phyloP scores from a whole-genome alignment of 2,329 filamentous ascomycete species.

The Fusarium circinatum region DNA sequence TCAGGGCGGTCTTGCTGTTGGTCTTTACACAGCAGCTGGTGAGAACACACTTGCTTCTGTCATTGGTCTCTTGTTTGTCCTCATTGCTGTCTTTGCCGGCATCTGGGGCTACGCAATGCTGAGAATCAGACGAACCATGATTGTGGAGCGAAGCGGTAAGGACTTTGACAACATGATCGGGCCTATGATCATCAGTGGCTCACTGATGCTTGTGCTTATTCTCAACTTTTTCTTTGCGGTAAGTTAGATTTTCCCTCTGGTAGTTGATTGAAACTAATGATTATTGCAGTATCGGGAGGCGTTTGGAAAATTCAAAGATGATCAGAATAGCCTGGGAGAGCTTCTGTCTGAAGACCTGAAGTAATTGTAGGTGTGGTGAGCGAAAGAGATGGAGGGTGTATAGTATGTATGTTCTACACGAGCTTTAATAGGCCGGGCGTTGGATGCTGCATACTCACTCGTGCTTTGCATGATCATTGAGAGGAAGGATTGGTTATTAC shows the following conservation, averaged over 20 bases:
- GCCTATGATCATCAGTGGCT: slow-evolving; percentile 83
- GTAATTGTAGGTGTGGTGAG: slow-evolving; percentile 13
- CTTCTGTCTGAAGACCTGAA: slow-evolving; percentile 46
- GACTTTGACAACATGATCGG: slow-evolving; percentile 93
- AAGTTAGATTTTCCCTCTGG: slow-evolving; percentile 43
- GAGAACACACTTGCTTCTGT: slow-evolving; percentile 78
- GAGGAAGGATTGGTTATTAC: not conserved
- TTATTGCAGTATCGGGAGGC: slow-evolving; percentile 47
- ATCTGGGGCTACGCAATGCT: slow-evolving; percentile 90
- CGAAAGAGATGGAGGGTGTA: slow-evolving; percentile 10
- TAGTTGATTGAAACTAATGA: slow-evolving; percentile 14
- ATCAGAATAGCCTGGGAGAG: slow-evolving; percentile 6
- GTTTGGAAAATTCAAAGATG: slow-evolving; percentile 45
- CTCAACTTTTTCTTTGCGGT: slow-evolving; percentile 93
- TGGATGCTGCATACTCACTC: slow-evolving; percentile 25
- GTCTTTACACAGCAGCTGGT: slow-evolving; percentile 88
- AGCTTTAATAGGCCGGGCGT: slow-evolving; percentile 25
- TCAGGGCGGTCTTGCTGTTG: slow-evolving; percentile 83
- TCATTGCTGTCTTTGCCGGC: slow-evolving; percentile 84
- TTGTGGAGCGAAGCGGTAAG: slow-evolving; percentile 84
- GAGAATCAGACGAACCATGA: slow-evolving; percentile 79
- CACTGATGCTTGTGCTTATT: slow-evolving; percentile 80
- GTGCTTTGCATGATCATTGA: slow-evolving; percentile 10
- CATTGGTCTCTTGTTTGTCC: slow-evolving; percentile 85
- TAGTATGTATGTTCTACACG: slow-evolving; percentile 15